A percentile compares a stretch with the other conserved stretches of the same genome.
Conservation (phyloP, 2,329 filamentous ascomycete species). For the Salinomyces thailandicus region DNA sequence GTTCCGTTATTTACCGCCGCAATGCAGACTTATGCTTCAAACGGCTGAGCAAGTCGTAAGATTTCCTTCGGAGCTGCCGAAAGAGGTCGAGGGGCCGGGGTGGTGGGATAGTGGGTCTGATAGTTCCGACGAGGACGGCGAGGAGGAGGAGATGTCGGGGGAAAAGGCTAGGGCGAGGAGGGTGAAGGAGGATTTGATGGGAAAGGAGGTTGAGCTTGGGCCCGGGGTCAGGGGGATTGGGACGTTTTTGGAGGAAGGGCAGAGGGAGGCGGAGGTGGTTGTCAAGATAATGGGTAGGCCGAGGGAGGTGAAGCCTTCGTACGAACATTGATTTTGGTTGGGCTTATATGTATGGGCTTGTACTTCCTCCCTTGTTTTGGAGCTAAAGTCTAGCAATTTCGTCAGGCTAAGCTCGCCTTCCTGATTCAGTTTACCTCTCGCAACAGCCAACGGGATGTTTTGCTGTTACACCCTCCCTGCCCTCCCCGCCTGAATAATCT, state of each 20-base stretch:
- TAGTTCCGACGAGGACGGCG: conserved; percentile 27
- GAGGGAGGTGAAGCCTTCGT: too few species aligned
- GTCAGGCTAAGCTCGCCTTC: too few species aligned
- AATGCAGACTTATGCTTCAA: too few species aligned
- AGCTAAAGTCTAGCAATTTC: too few species aligned
- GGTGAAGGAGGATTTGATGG: conserved; percentile 52
- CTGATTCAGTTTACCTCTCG: too few species aligned
- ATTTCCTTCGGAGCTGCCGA: too few species aligned
- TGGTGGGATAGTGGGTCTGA: conserved; percentile 34
- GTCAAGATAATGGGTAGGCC: background rate
- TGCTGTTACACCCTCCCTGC: conserved; percentile 52
- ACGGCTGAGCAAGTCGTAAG: too few species aligned
- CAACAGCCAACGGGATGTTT: too few species aligned
- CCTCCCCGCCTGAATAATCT: conserved; percentile 82
- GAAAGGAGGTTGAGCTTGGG: conserved; percentile 67
- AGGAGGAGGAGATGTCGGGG: conserved; percentile 25
- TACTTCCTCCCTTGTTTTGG: too few species aligned
- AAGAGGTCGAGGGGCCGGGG: conserved; percentile 25
- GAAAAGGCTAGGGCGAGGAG: conserved; percentile 24
- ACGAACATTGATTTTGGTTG: too few species aligned
- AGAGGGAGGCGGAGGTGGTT: conserved; percentile 57
- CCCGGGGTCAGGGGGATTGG: conserved; percentile 74
- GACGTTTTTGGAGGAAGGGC: conserved; percentile 66
- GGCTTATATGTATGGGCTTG: too few species aligned
- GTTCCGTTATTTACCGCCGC: too few species aligned